phyloP scores from a whole-genome alignment of 805 yeast genomes.

The Cyberlindnera mycetangii region DNA sequence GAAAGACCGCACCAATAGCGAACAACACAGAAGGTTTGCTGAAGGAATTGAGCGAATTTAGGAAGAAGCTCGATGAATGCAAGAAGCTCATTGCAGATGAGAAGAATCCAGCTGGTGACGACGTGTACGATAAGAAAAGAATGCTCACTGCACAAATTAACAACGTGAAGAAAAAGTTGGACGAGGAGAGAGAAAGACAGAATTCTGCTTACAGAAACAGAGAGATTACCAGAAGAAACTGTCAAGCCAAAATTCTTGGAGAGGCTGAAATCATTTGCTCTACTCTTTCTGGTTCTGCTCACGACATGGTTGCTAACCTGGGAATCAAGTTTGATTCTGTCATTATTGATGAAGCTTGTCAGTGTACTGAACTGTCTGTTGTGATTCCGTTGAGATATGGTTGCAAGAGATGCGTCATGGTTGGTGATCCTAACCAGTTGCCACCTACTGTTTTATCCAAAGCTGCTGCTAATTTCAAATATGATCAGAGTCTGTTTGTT shows the following conservation, averaged over 20 bases:
- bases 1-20: constrained; percentile 18
- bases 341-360: constrained; percentile 96
- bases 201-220: constrained; percentile 67
- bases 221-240: constrained; percentile 72
- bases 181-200: constrained; percentile 72
- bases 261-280: constrained; percentile 86
- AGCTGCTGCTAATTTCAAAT: constrained; percentile 72
- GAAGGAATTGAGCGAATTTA: constrained; percentile 34
- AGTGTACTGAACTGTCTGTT: constrained; percentile 89
- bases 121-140: constrained; percentile 49
- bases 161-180: constrained; percentile 68
- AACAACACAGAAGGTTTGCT: constrained; percentile 50
- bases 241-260: constrained; percentile 68
- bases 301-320: constrained; percentile 72
- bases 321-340: constrained; percentile 85
- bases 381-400: constrained; percentile 92
- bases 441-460: constrained; percentile 96
- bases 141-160: constrained; percentile 60
- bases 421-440: constrained; percentile 96
- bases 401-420: constrained; percentile 87
- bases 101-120: constrained; percentile 37
- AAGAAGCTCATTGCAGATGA: constrained; percentile 28
- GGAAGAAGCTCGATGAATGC: constrained; percentile 18
- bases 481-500: constrained; percentile 91
- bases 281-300: constrained; percentile 92